phyloP scores from a whole-genome alignment of 2,329 filamentous ascomycete genomes.

The Arthrinium phaeospermum region DNA sequence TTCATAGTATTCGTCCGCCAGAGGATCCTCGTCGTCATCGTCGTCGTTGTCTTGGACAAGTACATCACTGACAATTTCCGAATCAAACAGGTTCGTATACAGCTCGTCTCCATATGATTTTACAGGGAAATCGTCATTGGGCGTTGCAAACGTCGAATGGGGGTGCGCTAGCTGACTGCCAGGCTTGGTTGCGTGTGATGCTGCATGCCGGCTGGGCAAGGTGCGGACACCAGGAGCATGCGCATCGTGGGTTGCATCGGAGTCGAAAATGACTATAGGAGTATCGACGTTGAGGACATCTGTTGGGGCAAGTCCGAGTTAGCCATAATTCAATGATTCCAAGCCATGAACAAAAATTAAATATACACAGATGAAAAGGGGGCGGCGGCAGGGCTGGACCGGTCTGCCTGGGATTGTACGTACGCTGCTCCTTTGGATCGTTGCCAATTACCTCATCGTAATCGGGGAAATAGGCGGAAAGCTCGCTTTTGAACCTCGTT shows the following conservation, averaged over 20 bases:
- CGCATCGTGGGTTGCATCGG: conserved; percentile 39
- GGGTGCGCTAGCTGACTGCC: conserved; percentile 33
- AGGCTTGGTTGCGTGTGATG: conserved; percentile 30
- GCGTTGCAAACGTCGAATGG: conserved; percentile 30
- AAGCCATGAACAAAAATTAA: conserved; percentile 22
- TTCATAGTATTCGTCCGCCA: conserved; percentile 61
- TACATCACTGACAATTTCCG: conserved; percentile 44
- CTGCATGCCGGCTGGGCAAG: conserved; percentile 39
- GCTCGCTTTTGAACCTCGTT: conserved; percentile 86
- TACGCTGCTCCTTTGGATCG: conserved; percentile 78
- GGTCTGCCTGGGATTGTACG: conserved; percentile 37
- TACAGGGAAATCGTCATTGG: conserved; percentile 44
- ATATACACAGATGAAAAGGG: not conserved
- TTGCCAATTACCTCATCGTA: conserved; percentile 95
- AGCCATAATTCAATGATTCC: conserved; percentile 19
- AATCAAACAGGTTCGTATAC: conserved; percentile 61
- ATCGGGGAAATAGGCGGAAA: conserved; percentile 88
- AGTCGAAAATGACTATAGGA: conserved; percentile 73
- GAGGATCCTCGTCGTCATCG: conserved; percentile 55
- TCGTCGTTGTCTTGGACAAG: not conserved
- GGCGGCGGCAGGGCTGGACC: not conserved
- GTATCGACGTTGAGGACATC: conserved; percentile 77
- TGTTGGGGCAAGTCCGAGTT: conserved; percentile 42
- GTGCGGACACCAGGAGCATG: conserved; percentile 40
- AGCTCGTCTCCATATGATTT: conserved; percentile 61